phyloP scores from a whole-genome alignment of 305 asterid genomes.

The Fraxinus latifolia region DNA sequence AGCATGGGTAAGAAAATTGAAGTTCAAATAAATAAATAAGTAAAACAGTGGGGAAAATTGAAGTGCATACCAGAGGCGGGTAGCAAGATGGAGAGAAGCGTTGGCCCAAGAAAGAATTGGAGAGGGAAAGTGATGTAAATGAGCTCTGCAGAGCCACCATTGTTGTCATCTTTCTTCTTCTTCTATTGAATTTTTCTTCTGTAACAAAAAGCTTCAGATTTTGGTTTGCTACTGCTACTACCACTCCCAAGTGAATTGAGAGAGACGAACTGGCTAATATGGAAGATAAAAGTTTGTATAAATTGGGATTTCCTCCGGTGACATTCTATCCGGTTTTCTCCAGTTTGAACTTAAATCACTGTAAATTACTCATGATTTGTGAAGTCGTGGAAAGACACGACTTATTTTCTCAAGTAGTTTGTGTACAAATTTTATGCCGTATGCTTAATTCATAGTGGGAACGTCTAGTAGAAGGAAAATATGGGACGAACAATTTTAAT shows the following conservation, averaged over 20 bases:
- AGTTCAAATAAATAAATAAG: not conserved
- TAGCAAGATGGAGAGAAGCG: conserved; percentile 49
- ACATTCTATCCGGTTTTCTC: conserved; percentile 23
- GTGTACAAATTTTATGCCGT: not conserved
- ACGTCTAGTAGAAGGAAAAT: too few species aligned
- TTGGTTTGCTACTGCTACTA: not conserved
- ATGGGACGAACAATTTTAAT: too few species aligned
- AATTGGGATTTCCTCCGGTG: conserved; percentile 17
- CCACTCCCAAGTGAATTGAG: not conserved
- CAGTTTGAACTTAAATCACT: conserved; percentile 2
- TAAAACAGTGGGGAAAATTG: not conserved
- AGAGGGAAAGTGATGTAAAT: conserved; percentile 59
- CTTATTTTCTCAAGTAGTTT: not conserved
- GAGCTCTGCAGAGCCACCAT: conserved; percentile 74
- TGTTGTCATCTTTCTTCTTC: conserved; percentile 29
- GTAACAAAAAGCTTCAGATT: not conserved
- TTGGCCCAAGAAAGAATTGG: conserved; percentile 69
- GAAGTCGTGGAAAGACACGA: not conserved
- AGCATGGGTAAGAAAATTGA: not conserved
- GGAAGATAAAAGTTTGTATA: conserved; percentile 21
- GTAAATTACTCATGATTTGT: not conserved
- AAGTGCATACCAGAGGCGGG: conserved; percentile 44
- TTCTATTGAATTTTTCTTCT: not conserved
- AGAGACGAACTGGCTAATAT: not conserved
- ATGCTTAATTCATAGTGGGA: too few species aligned